Percentiles rank a stretch among this genome's conserved stretches.
Conservation (phyloP, 2,329 filamentous ascomycete genomes). For the Paracoccidioides brasiliensis region DNA sequence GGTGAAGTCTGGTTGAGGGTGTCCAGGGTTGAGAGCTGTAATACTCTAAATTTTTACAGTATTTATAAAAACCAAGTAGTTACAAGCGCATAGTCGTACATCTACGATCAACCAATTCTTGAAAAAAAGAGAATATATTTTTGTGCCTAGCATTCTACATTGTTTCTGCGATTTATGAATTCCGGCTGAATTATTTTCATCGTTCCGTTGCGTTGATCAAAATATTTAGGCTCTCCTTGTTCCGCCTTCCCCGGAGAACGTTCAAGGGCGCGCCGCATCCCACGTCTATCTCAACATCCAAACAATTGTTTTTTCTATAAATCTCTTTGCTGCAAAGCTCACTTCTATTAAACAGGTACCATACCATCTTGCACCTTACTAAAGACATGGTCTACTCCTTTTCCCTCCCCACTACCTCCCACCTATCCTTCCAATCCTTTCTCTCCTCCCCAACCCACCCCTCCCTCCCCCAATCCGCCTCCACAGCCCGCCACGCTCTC, state of each 20-base stretch:
- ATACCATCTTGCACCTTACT: neutral
- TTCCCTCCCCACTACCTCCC: slow-evolving; percentile 74
- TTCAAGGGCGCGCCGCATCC: neutral
- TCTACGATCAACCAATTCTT: too few relatives aligned
- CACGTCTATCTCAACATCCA: neutral
- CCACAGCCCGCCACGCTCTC: slow-evolving; percentile 70
- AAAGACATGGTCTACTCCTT: slow-evolving; percentile 75
- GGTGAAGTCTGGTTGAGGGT: too few relatives aligned
- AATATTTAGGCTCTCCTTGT: too few relatives aligned
- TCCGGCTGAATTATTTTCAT: neutral
- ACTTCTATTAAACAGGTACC: neutral
- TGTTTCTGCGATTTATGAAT: too few relatives aligned
- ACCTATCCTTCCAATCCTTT: slow-evolving; percentile 65
- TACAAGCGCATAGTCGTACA: too few relatives aligned
- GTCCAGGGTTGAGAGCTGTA: too few relatives aligned
- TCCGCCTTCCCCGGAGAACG: neutral
- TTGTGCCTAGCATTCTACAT: too few relatives aligned
- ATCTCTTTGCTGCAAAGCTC: neutral
- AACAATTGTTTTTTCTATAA: neutral
- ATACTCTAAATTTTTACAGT: too few relatives aligned
- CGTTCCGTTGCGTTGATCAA: neutral
- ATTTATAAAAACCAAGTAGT: too few relatives aligned
- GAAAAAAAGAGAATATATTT: too few relatives aligned
- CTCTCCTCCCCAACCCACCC: slow-evolving; percentile 75
- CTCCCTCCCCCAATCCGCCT: slow-evolving; percentile 69